Base-by-base conservation (phyloP, 352 stramenopile genomes). In the Phytophthora hybrid region DNA sequence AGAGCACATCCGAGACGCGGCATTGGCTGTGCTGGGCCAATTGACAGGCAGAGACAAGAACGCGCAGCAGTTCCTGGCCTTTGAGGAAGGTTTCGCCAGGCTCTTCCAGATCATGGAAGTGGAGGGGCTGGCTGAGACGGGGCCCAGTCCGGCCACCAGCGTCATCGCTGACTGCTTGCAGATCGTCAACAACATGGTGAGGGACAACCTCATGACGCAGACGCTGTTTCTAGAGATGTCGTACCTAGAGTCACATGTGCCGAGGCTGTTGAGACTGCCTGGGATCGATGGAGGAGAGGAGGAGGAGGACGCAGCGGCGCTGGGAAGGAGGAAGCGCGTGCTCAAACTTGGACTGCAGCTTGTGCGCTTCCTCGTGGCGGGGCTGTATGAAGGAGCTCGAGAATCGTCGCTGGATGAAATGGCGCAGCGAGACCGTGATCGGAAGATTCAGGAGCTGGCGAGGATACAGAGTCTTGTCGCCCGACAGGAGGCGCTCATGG, bases 121-220 rank as follows among this genome's bases (percentile, higher is more conserved):
- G 2, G 88, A 95, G 68, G 86, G 82, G 8, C 69, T 90, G n/a
- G 59, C 58, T 13, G 77, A 91, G 29, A 73, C 51, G 6, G 70
- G 62, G 37, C 21, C 51, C 11, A 65, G 73, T 51, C 53, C 63
- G 13, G 75, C 82, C 6, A 90, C 76, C 37, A 85, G 60, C 18
- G 88, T 95, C 13, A 71, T 91, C 19, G 83, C 83, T 0, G 88
- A 95, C 57, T 93, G 88, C 59, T 66, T 95, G 19, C 84, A 93
- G 63, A 93, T 93, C 62, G 74, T 95, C 9, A 89, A 87, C 72
- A 93, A 95, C 67, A 93, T 95, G 85, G 32, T 95, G 44, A 72
- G 81, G 32, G 86, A 93, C 69, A 95, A 95, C 63, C 65, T 85
- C 21, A 92, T 93, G 84, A 93, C 87, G 41, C 88, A 95, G 74